Evolutionary conservation across 768 basidiomycete genomes (phyloP).

Genomic region (Multifurca ochricompacta): DNA sequence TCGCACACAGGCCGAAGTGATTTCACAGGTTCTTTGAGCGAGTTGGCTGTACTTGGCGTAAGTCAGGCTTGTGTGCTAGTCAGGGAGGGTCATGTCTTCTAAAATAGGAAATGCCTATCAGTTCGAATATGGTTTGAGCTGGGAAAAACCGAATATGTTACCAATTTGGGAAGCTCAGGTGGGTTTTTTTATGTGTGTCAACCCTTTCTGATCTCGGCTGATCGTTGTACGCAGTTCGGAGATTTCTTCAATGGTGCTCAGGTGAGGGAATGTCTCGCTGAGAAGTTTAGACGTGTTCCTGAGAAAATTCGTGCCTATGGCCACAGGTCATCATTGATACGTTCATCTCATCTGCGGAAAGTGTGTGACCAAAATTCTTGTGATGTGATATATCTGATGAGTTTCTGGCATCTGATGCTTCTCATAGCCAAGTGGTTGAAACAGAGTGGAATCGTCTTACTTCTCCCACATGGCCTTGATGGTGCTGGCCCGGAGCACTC

Average conservation of each 20-base stretch:
- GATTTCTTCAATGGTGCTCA: slow-evolving; percentile 93
- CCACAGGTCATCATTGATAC: slow-evolving; percentile 78
- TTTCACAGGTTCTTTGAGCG: slow-evolving; percentile 68
- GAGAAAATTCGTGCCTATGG: not conserved
- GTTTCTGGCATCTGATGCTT: slow-evolving; percentile 2
- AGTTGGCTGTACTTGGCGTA: slow-evolving; percentile 83
- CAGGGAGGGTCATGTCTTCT: not conserved
- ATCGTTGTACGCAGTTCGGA: slow-evolving; percentile 51
- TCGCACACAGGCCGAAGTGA: not conserved
- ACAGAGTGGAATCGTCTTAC: slow-evolving; percentile 80
- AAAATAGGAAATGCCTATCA: slow-evolving; percentile 26
- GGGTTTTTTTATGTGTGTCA: slow-evolving; percentile 16
- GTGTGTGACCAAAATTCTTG: slow-evolving; percentile 35
- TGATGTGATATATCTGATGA: not conserved
- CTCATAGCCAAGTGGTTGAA: slow-evolving; percentile 81
- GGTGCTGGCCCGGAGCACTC: slow-evolving; percentile 94
- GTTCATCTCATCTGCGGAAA: slow-evolving; percentile 76
- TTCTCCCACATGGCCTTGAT: slow-evolving; percentile 85
- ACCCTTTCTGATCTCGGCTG: not conserved
- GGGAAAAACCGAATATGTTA: slow-evolving; percentile 75
- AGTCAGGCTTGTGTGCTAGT: slow-evolving; percentile 24
- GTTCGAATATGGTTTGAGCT: slow-evolving; percentile 89
- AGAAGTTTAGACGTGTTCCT: not conserved
- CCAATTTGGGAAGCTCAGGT: slow-evolving; percentile 93
- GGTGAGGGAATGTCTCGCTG: slow-evolving; percentile 25